Evolutionary conservation across 2,329 filamentous ascomycete species (phyloP), one percentile per base, ranked within the genome.

Genomic region (Diaporthe sp.): DNA sequence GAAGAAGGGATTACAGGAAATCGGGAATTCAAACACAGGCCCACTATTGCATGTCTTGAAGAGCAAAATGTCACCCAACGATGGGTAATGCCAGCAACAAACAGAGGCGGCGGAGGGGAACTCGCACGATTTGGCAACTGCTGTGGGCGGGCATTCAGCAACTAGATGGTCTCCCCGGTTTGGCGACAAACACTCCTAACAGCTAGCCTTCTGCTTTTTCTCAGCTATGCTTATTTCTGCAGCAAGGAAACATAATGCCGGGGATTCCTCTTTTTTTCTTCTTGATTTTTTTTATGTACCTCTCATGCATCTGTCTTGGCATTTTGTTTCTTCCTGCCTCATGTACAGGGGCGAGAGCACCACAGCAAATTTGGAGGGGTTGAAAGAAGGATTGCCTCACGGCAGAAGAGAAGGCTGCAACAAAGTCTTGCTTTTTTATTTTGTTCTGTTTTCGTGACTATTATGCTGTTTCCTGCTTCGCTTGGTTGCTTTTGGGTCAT

Each of bases 231-330:
- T 76, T 71, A 20, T 70, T 70, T 28, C 34, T 70, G 65, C 44
- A 92, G 83, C 75, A 91, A 90, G 0, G 90, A 90, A 10, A 90
- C 82, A 71, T 91, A 6, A 87, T 87, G 20, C 88, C 86, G n/a
- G 87, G 87, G 28, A 92, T 83, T 6, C 65, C n/a, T 68, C 22
- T 39, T 53, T 25, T 34, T 37, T 31, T 44, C 28, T 65, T 37
- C 25, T 28, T 55, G 12, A 28, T 42, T 28, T n/a, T 57, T 57
- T 58, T 39, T 74, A 13, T 60, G 58, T 37, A 60, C 28, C 28
- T 44, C 39, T 55, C 37, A 61, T 44, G 60, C 28, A 73, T 70
- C 34, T 25, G 34, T 73, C 58, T 57, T 55, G 60, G 72, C 71
- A 65, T 25, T 74, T 75, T 73, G 67, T 72, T 71, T 74, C 65